Evolutionary conservation across 1,284 basidiomycete genomes (phyloP).

Genomic region (Pholiota adiposa): DNA sequence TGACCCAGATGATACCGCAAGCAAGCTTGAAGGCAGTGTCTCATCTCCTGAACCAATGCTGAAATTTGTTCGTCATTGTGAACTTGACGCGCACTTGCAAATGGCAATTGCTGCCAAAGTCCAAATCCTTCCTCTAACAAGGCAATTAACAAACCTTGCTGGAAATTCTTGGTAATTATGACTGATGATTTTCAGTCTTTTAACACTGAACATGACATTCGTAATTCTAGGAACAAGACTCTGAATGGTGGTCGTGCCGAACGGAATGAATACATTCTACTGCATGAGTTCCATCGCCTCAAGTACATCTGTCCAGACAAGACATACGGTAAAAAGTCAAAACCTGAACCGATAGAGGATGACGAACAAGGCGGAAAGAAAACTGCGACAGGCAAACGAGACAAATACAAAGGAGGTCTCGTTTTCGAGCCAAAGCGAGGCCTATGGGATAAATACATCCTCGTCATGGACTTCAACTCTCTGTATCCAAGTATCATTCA

Average conservation of each 20-base stretch:
- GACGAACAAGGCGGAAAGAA: conserved; percentile 59
- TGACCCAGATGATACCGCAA: conserved; percentile 93
- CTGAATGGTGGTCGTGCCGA: conserved; percentile 96
- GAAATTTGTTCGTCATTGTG: conserved; percentile 81
- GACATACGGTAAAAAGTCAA: conserved; percentile 79
- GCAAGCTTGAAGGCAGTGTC: conserved; percentile 88
- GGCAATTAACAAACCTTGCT: conserved; percentile 95
- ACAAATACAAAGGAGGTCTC: conserved; percentile 98
- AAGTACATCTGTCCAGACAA: conserved; percentile 99
- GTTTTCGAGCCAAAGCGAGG: conserved; percentile 98
- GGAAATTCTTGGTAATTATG: conserved; percentile 90
- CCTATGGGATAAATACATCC: conserved; percentile 95
- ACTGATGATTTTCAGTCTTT: neutral
- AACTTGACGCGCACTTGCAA: conserved; percentile 28
- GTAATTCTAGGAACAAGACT: conserved; percentile 81
- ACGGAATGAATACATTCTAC: conserved; percentile 97
- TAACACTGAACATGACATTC: neutral
- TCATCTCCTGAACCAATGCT: conserved; percentile 81
- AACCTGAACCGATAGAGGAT: conserved; percentile 69
- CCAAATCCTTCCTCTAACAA: conserved; percentile 65
- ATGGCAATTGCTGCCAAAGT: conserved; percentile 31
- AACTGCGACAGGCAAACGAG: conserved; percentile 71
- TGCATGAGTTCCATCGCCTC: conserved; percentile 96
- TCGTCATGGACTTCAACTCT: conserved; percentile 99
- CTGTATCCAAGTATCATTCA: conserved; percentile 99